These are phyloP conservation scores for Helicocarpus griseus DNA, from an alignment of 2,329 filamentous ascomycete species.

Conservation along the genomic window DNA sequence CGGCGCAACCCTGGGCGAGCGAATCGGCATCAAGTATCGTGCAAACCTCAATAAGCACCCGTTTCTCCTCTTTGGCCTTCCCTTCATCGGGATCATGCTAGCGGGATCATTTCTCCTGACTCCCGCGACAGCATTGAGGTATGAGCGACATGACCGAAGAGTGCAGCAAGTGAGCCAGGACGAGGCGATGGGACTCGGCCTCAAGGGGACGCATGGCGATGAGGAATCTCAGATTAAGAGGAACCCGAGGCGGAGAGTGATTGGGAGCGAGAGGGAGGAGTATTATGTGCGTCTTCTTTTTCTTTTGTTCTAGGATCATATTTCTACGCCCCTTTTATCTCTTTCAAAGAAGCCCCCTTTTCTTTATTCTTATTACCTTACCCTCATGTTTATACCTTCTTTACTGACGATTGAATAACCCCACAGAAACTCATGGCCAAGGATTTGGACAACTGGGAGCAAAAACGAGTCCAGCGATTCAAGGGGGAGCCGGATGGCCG, in stretches of 20 bases:
- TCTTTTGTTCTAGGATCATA: too few species aligned
- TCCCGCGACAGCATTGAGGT: conserved; percentile 83
- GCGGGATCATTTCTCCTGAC: conserved; percentile 90
- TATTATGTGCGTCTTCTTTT: conserved; percentile 33
- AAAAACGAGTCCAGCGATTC: conserved; percentile 83
- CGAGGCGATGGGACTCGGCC: conserved; percentile 71
- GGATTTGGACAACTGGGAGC: conserved; percentile 93
- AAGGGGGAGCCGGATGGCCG: conserved; percentile 84
- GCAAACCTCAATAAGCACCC: conserved; percentile 64
- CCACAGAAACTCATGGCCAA: conserved; percentile 68
- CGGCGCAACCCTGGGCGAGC: conserved; percentile 49
- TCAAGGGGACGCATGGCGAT: conserved; percentile 58
- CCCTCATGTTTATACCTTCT: neutral
- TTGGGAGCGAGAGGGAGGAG: conserved; percentile 37
- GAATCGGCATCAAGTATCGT: conserved; percentile 68
- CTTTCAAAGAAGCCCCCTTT: too few species aligned
- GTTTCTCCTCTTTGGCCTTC: conserved; percentile 86
- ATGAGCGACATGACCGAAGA: conserved; percentile 86
- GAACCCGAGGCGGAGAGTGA: conserved; percentile 34
- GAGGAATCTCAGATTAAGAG: conserved; percentile 62
- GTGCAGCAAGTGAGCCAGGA: conserved; percentile 76
- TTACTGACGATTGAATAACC: conserved; percentile 11
- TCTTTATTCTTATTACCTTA: neutral
- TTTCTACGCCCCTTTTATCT: too few species aligned
- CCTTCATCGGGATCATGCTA: conserved; percentile 82